Conservation (phyloP, 2,329 filamentous ascomycete genomes). For the Beauveria varroae region DNA sequence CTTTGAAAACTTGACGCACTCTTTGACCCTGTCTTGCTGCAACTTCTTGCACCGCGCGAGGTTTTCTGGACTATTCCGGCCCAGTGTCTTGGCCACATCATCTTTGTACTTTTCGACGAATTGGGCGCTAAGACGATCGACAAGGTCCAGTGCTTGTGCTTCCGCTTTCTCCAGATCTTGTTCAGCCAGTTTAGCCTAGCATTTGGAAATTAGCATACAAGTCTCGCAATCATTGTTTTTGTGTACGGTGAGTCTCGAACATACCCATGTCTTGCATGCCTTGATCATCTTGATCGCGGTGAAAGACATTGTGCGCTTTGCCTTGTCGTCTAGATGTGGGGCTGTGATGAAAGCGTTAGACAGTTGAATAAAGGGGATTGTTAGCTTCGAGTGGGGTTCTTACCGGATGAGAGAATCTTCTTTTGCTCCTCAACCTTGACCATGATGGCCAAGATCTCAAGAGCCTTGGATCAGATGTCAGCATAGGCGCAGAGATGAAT, state of each 20-base stretch:
- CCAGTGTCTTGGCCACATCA: neutral
- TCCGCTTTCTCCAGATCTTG: neutral
- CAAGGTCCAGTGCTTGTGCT: neutral
- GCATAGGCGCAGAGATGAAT: neutral
- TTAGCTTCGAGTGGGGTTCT: neutral
- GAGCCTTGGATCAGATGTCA: neutral
- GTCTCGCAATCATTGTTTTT: neutral
- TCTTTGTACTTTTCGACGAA: neutral
- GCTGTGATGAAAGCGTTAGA: neutral
- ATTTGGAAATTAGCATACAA: neutral
- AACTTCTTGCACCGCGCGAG: too few relatives aligned
- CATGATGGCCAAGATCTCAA: neutral
- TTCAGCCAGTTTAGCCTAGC: neutral
- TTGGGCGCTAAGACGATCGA: neutral
- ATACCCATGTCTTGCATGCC: neutral
- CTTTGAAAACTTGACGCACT: too few relatives aligned
- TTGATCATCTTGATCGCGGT: neutral
- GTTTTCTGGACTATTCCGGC: too few relatives aligned
- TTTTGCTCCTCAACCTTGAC: neutral
- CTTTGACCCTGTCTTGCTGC: too few relatives aligned
- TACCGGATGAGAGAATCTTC: neutral
- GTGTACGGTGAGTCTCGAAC: neutral
- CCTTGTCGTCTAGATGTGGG: neutral
- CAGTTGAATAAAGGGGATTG: too few relatives aligned
- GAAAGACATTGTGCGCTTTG: neutral